Conservation (phyloP, 768 basidiomycete genomes). For the Russula dissimulans region DNA sequence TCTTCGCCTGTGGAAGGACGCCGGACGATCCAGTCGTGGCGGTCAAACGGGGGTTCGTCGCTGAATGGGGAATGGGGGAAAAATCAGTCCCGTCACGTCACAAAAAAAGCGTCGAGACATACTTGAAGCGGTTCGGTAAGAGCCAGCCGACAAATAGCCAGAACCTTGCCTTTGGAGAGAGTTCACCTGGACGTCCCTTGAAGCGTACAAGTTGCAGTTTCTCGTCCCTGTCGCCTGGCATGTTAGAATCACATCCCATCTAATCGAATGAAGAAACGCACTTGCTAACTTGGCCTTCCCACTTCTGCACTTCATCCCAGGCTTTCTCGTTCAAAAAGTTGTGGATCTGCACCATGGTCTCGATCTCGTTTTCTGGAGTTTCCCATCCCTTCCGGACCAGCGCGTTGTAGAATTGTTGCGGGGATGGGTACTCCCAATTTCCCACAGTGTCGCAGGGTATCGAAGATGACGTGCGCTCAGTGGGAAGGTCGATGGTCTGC, state of each 20-base stretch:
- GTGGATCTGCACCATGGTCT: slow-evolving; percentile 96
- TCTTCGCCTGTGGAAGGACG: slow-evolving; percentile 71
- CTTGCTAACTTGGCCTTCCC: slow-evolving; percentile 70
- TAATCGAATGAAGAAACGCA: slow-evolving; percentile 29
- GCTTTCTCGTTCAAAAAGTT: slow-evolving; percentile 97
- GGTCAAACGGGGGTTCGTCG: slow-evolving; percentile 86
- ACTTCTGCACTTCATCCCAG: slow-evolving; percentile 88
- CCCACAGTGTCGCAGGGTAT: slow-evolving; percentile 61
- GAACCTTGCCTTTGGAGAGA: slow-evolving; percentile 90
- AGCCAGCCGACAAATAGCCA: slow-evolving; percentile 83
- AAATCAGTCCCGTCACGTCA: not conserved
- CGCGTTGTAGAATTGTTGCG: slow-evolving; percentile 98
- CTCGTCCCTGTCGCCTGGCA: slow-evolving; percentile 38
- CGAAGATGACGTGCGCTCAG: slow-evolving; percentile 65
- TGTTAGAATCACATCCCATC: not conserved
- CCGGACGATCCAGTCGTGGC: slow-evolving; percentile 91
- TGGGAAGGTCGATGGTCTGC: slow-evolving; percentile 56
- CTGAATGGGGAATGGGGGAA: slow-evolving; percentile 31
- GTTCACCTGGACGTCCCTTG: slow-evolving; percentile 82
- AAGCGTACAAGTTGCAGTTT: slow-evolving; percentile 74
- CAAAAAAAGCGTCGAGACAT: slow-evolving; percentile 23
- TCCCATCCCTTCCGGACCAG: slow-evolving; percentile 95
- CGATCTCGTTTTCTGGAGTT: slow-evolving; percentile 91
- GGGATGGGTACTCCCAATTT: slow-evolving; percentile 93
- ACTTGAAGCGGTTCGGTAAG: slow-evolving; percentile 88